Evolutionary conservation across 169 alveolate species (phyloP).

Genomic region (Plasmodium malariae): DNA sequence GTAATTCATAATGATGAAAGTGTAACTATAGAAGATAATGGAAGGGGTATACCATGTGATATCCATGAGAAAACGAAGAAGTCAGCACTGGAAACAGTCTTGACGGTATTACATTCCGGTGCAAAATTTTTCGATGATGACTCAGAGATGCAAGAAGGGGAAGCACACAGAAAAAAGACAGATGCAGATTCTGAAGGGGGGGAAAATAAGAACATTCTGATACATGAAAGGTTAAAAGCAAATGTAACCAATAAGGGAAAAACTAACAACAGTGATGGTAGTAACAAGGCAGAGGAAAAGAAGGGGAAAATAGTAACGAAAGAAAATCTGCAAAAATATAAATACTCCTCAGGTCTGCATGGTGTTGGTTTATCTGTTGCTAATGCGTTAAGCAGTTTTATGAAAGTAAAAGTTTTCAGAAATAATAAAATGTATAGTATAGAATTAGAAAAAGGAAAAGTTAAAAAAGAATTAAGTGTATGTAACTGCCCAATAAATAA

Average conservation of each 20-base stretch:
- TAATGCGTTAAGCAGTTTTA: conserved; percentile 84
- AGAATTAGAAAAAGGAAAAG: conserved; percentile 82
- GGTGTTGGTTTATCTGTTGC: conserved; percentile 90
- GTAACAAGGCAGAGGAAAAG: conserved; percentile 1
- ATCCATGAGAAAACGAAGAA: conserved; percentile 80
- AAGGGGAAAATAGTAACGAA: conserved; percentile 43
- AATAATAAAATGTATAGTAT: conserved; percentile 78
- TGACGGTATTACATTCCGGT: conserved; percentile 89
- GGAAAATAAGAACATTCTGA: conserved; percentile 11
- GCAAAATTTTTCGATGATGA: conserved; percentile 86
- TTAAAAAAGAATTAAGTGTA: conserved; percentile 71
- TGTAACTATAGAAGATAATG: conserved; percentile 83
- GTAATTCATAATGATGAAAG: conserved; percentile 83
- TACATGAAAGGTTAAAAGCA: not conserved
- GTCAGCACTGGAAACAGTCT: conserved; percentile 87
- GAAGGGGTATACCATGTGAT: conserved; percentile 90
- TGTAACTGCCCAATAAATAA: conserved; percentile 21
- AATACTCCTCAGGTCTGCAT: conserved; percentile 87
- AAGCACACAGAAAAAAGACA: not conserved
- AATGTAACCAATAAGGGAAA: not conserved
- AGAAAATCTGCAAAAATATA: conserved; percentile 77
- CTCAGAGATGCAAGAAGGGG: not conserved
- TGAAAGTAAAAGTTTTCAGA: conserved; percentile 85
- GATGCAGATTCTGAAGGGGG: not conserved
- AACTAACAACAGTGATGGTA: not conserved